These are phyloP conservation scores for Serendipita vermifera DNA, from an alignment of 768 basidiomycete species.

Conservation along the genomic window DNA sequence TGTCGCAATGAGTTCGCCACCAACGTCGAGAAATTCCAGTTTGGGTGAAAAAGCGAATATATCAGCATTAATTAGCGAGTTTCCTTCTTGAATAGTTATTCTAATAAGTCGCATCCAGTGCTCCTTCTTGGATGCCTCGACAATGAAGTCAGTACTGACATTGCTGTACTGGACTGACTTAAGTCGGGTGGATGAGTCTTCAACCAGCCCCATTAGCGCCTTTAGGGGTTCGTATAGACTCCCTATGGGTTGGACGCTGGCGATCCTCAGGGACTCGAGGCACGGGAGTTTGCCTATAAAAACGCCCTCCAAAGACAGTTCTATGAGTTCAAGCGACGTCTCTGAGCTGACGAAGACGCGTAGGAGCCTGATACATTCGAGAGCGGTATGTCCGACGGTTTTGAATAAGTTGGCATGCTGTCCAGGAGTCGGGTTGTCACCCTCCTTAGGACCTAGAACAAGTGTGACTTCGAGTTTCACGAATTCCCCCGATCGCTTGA, in stretches of 20 bases:
- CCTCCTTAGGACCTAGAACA: slow-evolving; percentile 6
- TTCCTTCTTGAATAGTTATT: neutral
- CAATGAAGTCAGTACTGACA: neutral
- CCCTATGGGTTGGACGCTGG: neutral
- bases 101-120: neutral
- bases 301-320: neutral
- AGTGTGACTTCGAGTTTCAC: neutral
- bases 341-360: neutral
- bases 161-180: neutral
- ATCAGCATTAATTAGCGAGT: neutral
- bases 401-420: neutral
- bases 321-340: neutral
- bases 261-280: slow-evolving; percentile 7
- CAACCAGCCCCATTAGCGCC: neutral
- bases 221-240: neutral
- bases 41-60: neutral
- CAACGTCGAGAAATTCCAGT: neutral
- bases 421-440: neutral
- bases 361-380: neutral
- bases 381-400: neutral
- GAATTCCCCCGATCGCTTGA: neutral
- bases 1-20: neutral
- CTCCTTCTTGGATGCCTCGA: neutral
- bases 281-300: neutral
- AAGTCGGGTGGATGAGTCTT: neutral